Conservation (phyloP, 768 basidiomycete species). For the Kwoniella shandongensis region DNA sequence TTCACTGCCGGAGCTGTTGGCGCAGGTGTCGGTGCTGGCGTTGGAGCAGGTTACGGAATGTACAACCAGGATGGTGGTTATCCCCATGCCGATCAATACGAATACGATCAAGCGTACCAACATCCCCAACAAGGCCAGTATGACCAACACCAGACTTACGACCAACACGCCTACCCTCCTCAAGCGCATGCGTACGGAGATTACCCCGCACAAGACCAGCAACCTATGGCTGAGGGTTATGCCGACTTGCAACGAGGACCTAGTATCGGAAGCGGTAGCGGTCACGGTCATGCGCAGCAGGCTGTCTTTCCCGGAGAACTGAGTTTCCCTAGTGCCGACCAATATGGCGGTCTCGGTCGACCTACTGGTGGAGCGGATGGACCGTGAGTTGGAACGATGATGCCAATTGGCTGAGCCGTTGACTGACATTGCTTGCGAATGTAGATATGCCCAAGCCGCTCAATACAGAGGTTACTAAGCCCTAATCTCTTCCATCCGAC, state of each 20-base stretch:
- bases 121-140: conserved; percentile 18
- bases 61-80: conserved; percentile 40
- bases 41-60: conserved; percentile 21
- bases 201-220: conserved; percentile 33
- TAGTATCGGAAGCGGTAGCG: conserved; percentile 27
- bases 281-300: conserved; percentile 30
- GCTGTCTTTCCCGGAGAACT: conserved; percentile 28
- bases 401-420: not conserved
- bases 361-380: conserved; percentile 46
- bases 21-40: conserved; percentile 17
- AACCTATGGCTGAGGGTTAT: conserved; percentile 33
- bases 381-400: conserved; percentile 33
- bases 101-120: conserved; percentile 32
- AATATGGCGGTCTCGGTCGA: conserved; percentile 36
- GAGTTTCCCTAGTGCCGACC: conserved; percentile 29
- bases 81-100: conserved; percentile 38
- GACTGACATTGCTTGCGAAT: not conserved
- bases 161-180: conserved; percentile 24
- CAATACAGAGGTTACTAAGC: conserved; percentile 35
- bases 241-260: conserved; percentile 47
- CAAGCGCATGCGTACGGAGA: conserved; percentile 23
- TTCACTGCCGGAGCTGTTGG: conserved; percentile 41
- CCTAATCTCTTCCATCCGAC: not conserved
- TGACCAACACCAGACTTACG: conserved; percentile 15
- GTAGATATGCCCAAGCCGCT: conserved; percentile 45